A percentile compares a stretch with the other conserved stretches of the same genome.
Evolutionary conservation across 2,329 filamentous ascomycete genomes (phyloP).

Genomic region (Fusarium nematophilum): DNA sequence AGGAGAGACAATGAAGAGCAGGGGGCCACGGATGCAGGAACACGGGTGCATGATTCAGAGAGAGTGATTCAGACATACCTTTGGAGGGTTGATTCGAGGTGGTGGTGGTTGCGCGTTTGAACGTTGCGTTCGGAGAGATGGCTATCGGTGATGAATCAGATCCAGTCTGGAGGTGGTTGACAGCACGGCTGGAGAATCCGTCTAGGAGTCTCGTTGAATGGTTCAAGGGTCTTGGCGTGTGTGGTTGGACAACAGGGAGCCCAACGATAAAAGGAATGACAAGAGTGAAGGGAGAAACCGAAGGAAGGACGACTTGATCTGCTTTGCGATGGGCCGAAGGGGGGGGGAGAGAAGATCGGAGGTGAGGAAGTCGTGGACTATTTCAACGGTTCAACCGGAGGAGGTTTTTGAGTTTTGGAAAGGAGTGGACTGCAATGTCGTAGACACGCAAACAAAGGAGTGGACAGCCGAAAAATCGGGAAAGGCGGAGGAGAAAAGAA

Average conservation of each 20-base stretch:
- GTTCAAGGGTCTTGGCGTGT: conserved; percentile 25
- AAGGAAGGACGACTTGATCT: conserved; percentile 38
- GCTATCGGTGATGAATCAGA: conserved; percentile 39
- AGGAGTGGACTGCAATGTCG: conserved; percentile 49
- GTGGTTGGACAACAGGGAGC: conserved; percentile 40
- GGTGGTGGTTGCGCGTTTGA: conserved; percentile 14
- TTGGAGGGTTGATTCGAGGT: conserved; percentile 12
- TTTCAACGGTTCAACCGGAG: conserved; percentile 46
- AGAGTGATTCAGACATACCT: conserved; percentile 35
- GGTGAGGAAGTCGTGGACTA: conserved; percentile 37
- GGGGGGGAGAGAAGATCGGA: conserved; percentile 24
- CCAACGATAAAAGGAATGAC: conserved; percentile 41
- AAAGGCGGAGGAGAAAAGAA: conserved; percentile 24
- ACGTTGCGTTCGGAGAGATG: conserved; percentile 6
- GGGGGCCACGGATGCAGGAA: conserved; percentile 27
- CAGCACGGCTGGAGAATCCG: conserved; percentile 44
- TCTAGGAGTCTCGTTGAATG: conserved; percentile 39
- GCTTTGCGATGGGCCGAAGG: conserved; percentile 30
- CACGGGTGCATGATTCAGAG: conserved; percentile 25
- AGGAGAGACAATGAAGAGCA: conserved; percentile 31
- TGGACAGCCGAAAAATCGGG: conserved; percentile 31
- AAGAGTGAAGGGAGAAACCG: conserved; percentile 37
- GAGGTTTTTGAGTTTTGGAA: conserved; percentile 38
- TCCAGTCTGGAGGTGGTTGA: conserved; percentile 39
- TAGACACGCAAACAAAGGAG: conserved; percentile 48